phyloP scores from a whole-genome alignment of 495 filamentous ascomycete genomes.

The Bryoglossum gracile region DNA sequence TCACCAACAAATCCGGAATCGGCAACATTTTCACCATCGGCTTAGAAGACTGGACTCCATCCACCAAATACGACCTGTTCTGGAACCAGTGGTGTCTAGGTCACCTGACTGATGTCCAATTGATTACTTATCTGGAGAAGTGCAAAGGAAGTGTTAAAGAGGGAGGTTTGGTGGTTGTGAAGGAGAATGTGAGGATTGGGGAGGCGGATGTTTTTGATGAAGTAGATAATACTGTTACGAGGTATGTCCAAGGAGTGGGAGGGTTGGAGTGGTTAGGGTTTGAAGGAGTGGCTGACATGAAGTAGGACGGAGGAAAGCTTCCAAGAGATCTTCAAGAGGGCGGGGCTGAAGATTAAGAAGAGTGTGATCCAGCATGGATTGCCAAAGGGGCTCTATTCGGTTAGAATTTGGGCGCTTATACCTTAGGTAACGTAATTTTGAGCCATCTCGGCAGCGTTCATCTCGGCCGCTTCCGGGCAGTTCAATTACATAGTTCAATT shows the following conservation, averaged over 20 bases:
- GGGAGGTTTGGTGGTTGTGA: conserved; percentile 63
- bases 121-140: conserved; percentile 58
- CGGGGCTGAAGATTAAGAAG: conserved; percentile 56
- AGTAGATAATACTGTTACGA: conserved; percentile 71
- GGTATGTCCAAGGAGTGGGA: conserved; percentile 25
- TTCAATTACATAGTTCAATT: no score
- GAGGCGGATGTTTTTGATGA: conserved; percentile 66
- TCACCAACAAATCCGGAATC: conserved; percentile 39
- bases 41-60: conserved; percentile 60
- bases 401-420: conserved; percentile 61
- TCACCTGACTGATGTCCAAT: conserved; percentile 72
- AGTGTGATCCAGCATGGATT: conserved; percentile 74
- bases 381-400: conserved; percentile 55
- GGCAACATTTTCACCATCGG: conserved; percentile 65
- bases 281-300: no score
- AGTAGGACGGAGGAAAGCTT: conserved; percentile 65
- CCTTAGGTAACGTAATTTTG: background rate
- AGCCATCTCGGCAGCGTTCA: background rate
- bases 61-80: conserved; percentile 51
- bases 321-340: conserved; percentile 57
- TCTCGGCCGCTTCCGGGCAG: no score
- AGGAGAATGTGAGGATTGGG: conserved; percentile 75
- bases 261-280: no score
- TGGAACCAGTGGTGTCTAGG: conserved; percentile 93
- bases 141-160: conserved; percentile 46